These are phyloP conservation scores for Fusarium nodosum DNA, from an alignment of 2,329 filamentous ascomycete species.

Conservation along the genomic window DNA sequence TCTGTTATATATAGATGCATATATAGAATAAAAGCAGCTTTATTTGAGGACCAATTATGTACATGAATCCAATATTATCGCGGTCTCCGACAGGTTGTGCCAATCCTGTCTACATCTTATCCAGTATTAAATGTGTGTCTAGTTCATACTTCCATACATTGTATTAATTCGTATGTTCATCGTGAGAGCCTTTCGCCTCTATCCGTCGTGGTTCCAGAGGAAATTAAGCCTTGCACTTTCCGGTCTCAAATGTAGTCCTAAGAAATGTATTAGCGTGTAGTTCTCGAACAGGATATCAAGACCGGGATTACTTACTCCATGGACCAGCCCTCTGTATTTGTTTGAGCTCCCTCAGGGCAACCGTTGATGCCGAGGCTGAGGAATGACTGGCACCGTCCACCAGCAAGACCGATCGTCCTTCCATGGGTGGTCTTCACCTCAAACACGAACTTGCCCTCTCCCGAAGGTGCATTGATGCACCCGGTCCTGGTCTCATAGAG, in stretches of 20 bases:
- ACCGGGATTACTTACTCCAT: conserved; percentile 7
- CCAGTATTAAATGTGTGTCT: background rate
- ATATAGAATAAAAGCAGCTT: too few species aligned
- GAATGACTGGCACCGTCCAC: background rate
- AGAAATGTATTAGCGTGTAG: accelerated
- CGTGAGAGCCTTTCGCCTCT: background rate
- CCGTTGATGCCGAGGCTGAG: conserved; percentile 8
- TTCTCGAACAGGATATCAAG: accelerated
- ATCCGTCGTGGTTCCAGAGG: accelerated
- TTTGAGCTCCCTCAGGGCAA: conserved; percentile 10
- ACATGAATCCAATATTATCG: background rate
- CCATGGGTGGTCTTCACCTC: conserved; percentile 21
- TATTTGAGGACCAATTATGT: background rate
- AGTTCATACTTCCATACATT: background rate
- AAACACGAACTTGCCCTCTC: conserved; percentile 26
- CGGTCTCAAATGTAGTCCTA: background rate
- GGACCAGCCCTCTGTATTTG: conserved; percentile 15
- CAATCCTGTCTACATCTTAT: background rate
- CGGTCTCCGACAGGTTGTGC: accelerated
- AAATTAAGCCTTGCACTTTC: conserved; percentile 10
- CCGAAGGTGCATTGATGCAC: conserved; percentile 20
- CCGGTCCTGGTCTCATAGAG: conserved; percentile 2
- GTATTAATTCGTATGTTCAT: too few species aligned
- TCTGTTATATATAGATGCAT: background rate
- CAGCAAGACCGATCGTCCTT: background rate